phyloP scores from a whole-genome alignment of 2,329 filamentous ascomycete species.

The Apiospora rasikravindrae region DNA sequence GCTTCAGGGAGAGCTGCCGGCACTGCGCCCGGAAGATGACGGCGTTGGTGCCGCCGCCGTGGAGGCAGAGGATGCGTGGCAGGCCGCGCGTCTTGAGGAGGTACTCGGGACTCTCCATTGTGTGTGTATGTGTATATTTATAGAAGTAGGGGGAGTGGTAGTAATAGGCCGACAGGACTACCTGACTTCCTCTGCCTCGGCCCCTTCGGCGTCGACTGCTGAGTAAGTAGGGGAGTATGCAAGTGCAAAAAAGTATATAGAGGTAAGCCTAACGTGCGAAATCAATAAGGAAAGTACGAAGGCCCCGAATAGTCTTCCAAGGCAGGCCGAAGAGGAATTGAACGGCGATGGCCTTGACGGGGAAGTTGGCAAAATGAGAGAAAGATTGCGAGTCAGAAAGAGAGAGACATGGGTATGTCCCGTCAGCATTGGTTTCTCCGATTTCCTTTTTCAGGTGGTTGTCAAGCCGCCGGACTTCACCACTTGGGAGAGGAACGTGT shows the following conservation, averaged over 20 bases:
- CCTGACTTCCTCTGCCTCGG: background rate
- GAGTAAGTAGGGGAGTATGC: too few relatives aligned
- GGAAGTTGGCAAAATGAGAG: background rate
- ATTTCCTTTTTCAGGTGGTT: background rate
- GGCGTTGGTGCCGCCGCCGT: slow-evolving; percentile 78
- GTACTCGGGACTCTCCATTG: slow-evolving; percentile 12
- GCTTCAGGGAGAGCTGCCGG: slow-evolving; percentile 53
- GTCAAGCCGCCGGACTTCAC: slow-evolving; percentile 2
- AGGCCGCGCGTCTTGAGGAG: slow-evolving; percentile 37
- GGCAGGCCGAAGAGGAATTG: background rate
- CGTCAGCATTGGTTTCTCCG: background rate
- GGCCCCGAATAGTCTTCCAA: background rate
- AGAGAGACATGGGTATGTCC: background rate
- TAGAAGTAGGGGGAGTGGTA: background rate
- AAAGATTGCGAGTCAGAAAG: background rate
- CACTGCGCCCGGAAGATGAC: slow-evolving; percentile 72
- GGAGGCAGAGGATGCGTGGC: slow-evolving; percentile 79
- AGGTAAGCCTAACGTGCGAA: background rate
- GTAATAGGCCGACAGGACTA: background rate
- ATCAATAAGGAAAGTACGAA: background rate
- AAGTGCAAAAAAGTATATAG: background rate
- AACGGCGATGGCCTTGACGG: background rate
- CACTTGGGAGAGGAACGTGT: background rate
- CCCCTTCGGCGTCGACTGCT: background rate
- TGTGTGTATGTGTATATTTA: background rate